Conservation (phyloP, 2,329 filamentous ascomycete species). For the Fusarium brachygibbosum region DNA sequence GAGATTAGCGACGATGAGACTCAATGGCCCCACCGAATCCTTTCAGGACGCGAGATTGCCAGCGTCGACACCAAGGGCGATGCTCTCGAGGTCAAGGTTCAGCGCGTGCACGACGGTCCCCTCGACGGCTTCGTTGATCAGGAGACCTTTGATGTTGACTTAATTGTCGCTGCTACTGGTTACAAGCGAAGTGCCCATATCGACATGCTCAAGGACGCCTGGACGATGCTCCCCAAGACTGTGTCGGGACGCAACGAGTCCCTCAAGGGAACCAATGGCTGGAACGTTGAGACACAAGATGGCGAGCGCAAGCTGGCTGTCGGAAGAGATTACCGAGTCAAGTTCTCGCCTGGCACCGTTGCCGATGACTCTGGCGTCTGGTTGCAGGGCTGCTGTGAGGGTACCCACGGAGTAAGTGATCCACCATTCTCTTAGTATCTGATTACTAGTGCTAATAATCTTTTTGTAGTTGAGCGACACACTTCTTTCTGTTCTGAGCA, state of each 20-base stretch:
- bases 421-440: neutral
- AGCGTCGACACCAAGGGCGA: constrained; percentile 67
- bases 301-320: constrained; percentile 71
- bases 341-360: constrained; percentile 77
- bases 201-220: constrained; percentile 77
- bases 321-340: constrained; percentile 81
- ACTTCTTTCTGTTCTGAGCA: constrained; percentile 81
- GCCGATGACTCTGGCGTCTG: constrained; percentile 83
- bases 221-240: constrained; percentile 73
- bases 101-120: constrained; percentile 58
- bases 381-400: constrained; percentile 95
- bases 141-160: constrained; percentile 80
- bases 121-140: constrained; percentile 57
- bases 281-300: constrained; percentile 57
- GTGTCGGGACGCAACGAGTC: constrained; percentile 49
- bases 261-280: constrained; percentile 56
- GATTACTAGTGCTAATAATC: constrained; percentile 39
- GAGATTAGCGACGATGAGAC: constrained; percentile 75
- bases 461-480: constrained; percentile 78
- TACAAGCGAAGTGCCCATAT: constrained; percentile 85
- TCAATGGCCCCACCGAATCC: constrained; percentile 85
- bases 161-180: constrained; percentile 88
- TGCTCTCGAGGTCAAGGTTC: constrained; percentile 72
- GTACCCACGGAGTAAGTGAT: constrained; percentile 85
- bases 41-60: constrained; percentile 75